Evolutionary conservation across 163 green algal genomes (phyloP).

Genomic region (Trebouxia gelatinosa): DNA sequence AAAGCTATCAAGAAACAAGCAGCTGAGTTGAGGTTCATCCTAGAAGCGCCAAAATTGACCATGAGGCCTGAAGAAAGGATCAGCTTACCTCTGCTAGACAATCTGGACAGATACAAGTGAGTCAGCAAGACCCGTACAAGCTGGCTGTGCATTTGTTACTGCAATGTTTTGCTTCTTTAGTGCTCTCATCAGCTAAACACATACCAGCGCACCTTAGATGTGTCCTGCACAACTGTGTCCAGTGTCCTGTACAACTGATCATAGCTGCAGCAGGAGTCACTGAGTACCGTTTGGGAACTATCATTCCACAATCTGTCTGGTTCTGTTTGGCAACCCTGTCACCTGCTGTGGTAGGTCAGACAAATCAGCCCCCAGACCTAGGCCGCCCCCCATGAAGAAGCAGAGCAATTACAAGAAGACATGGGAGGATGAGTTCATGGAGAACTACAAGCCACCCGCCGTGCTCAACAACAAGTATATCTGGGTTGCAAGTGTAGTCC

Average conservation of each 20-base stretch:
- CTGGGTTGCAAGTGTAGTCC: slow-evolving; percentile 18
- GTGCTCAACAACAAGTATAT: slow-evolving; percentile 37
- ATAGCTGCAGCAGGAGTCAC: no score
- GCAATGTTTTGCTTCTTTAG: neutral
- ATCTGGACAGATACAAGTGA: slow-evolving; percentile 28
- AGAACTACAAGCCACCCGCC: slow-evolving; percentile 38
- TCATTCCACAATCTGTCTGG: no score
- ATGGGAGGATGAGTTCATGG: slow-evolving; percentile 55
- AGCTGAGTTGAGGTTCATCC: slow-evolving; percentile 79
- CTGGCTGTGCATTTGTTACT: neutral
- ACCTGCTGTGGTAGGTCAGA: neutral
- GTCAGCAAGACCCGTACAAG: neutral
- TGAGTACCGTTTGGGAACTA: neutral
- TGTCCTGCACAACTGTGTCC: no score
- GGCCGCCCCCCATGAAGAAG: slow-evolving; percentile 10
- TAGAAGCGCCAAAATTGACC: slow-evolving; percentile 84
- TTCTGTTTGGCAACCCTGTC: no score
- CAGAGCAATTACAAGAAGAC: slow-evolving; percentile 40
- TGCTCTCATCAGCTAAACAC: no score
- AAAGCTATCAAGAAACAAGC: slow-evolving; percentile 68
- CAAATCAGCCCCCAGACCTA: neutral
- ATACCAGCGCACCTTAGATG: neutral
- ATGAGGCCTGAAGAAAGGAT: slow-evolving; percentile 76
- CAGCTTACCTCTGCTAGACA: slow-evolving; percentile 72
- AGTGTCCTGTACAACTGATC: no score